phyloP scores from a whole-genome alignment of 2,329 filamentous ascomycete genomes.

The Cladosporium austrohemisphaericum region DNA sequence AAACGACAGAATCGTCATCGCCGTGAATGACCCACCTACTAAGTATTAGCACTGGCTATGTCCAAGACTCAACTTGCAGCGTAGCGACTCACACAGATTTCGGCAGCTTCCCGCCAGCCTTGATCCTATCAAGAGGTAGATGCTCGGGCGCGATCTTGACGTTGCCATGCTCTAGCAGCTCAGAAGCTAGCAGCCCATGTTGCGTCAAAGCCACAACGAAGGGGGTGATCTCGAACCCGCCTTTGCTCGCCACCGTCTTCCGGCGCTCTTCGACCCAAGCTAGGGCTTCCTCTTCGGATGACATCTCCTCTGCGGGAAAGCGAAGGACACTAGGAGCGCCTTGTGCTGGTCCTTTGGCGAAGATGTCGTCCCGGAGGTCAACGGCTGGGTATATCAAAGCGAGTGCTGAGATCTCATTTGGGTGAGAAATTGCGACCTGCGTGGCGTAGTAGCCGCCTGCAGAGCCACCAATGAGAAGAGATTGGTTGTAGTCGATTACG shows the following conservation, averaged over 20 bases:
- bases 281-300: constrained; percentile 3
- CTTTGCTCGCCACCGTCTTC: constrained; percentile 8
- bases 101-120: neutral
- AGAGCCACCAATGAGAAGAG: constrained; percentile 1
- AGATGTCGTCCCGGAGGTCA: neutral
- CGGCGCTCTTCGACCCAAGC: neutral
- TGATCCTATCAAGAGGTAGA: neutral
- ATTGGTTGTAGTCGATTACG: neutral
- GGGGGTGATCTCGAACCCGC: constrained; percentile 1
- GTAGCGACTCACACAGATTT: neutral
- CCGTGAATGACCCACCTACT: constrained; percentile 3
- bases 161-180: constrained; percentile 1
- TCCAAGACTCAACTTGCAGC: neutral
- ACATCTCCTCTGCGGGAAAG: neutral
- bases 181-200: neutral
- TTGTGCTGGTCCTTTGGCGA: neutral
- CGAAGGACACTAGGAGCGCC: constrained; percentile 6
- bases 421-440: constrained; percentile 6
- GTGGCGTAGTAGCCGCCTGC: constrained; percentile 6
- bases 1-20: constrained; percentile 5
- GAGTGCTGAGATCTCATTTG: constrained; percentile 1
- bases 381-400: constrained; percentile 3
- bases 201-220: constrained; percentile 3
- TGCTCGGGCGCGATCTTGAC: neutral
- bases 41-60: neutral